These are phyloP conservation scores for Aureobasidium leucospermi DNA, from an alignment of 2,329 filamentous ascomycete species.

Conservation along the genomic window DNA sequence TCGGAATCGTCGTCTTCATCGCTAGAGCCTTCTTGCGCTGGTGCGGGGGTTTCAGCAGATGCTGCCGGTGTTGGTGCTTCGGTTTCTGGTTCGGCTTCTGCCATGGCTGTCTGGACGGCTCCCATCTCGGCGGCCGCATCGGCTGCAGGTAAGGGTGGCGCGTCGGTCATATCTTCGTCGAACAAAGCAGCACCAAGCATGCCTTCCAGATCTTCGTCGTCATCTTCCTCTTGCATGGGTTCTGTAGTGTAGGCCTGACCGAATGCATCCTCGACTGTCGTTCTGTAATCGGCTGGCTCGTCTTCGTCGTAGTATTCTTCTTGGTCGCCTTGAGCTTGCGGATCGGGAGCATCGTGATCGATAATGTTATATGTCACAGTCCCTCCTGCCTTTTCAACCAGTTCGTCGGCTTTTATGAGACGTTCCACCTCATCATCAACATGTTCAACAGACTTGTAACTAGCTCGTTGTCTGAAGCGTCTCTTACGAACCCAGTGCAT, in stretches of 20 bases:
- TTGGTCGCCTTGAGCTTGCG: conserved; percentile 36
- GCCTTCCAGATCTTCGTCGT: conserved; percentile 25
- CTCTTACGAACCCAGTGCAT: conserved; percentile 79
- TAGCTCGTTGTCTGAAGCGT: conserved; percentile 75
- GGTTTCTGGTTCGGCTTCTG: conserved; percentile 11
- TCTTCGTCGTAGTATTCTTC: conserved; percentile 30
- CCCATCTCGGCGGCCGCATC: conserved; percentile 32
- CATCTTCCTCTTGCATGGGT: conserved; percentile 38
- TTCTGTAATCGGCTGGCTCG: conserved; percentile 28
- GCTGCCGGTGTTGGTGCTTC: conserved; percentile 18
- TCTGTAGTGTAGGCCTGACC: conserved; percentile 24
- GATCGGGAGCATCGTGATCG: conserved; percentile 26
- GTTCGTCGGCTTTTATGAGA: conserved; percentile 61
- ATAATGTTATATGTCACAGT: conserved; percentile 46
- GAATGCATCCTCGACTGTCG: conserved; percentile 28
- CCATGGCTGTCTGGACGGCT: conserved; percentile 26
- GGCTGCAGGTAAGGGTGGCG: conserved; percentile 8
- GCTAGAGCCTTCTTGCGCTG: conserved; percentile 17
- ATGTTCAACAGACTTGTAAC: conserved; percentile 74
- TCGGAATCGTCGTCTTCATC: conserved; percentile 20
- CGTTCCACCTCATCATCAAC: conserved; percentile 74
- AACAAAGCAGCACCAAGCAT: conserved; percentile 23
- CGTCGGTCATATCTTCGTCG: conserved; percentile 28
- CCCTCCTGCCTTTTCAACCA: conserved; percentile 46
- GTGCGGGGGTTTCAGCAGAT: conserved; percentile 21